Base-by-base conservation (phyloP, 1,284 basidiomycete species). In the Cystobasidium sp. region DNA sequence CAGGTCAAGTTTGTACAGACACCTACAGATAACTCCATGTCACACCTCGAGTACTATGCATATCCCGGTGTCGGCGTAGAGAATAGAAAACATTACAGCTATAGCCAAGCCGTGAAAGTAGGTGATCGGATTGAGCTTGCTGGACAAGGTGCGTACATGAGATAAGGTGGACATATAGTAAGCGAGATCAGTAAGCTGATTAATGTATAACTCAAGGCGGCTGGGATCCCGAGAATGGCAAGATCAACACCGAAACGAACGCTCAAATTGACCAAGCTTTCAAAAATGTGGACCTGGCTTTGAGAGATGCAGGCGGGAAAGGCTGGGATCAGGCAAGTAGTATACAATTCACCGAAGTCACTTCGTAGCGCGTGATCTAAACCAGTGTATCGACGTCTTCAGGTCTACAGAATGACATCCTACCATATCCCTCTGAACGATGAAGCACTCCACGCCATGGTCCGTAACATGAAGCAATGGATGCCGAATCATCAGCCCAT, bases 211-310 rank as follows among this genome's bases (percentile, higher is more conserved):
- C n/a, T 31, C 9, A 10, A 56, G 79, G 78, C 10, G 79, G 78
- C 7, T 79, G 79, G 79, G 71, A 81, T 47, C 75, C 75, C 1
- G 49, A 75, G n/a, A 77, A 75, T 20, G 62, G 46, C 6, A 68
- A 59, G 24, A 56, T 78, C 56, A 31, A 64, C 66, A 16, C 51
- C 6, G 76, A 78, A 20, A 75, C 78, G 44, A 71, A 77, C 22
- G 71, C 44, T 20, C 79, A 81, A 76, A 79, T 80, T 68, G 78
- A 79, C 37, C 75, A 80, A 66, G 79, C 79, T 0, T 79, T 80
- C 68, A 65, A 62, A 59, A 79, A 79, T 67, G 78, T 80, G 51
- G 76, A 81, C 14, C 39, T 77, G 10, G 74, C 76, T 7, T 74
- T 81, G 0, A 72, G 72, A 14, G 67, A 58, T 1, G 78, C 79